Conservation (phyloP, 495 filamentous ascomycete genomes). For the Apiosordaria backusii region DNA sequence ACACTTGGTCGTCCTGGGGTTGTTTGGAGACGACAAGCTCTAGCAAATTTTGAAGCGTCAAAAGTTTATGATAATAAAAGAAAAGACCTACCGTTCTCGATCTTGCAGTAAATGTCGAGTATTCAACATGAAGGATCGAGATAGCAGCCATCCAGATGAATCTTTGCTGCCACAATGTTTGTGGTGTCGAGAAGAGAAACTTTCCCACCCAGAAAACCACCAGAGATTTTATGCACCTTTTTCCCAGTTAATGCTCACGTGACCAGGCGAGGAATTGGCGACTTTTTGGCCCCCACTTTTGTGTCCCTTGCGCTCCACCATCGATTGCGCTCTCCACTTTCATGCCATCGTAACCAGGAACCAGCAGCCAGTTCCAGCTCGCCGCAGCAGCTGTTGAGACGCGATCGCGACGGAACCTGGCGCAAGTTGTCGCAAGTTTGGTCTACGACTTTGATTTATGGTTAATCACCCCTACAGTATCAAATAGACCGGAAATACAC, state of each 20-base stretch:
- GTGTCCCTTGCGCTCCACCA: background rate
- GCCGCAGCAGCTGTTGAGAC: no score
- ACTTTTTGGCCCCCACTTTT: slow-evolving; percentile 12
- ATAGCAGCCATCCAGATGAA: no score
- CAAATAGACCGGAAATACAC: background rate
- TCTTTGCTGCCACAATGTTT: background rate
- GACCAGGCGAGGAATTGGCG: slow-evolving; percentile 25
- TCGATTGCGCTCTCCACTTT: background rate
- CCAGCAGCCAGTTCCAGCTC: no score
- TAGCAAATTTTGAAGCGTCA: slow-evolving; percentile 48
- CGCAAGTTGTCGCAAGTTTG: background rate
- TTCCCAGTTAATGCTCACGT: slow-evolving; percentile 16
- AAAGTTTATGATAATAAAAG: background rate
- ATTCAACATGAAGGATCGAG: background rate
- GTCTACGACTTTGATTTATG: background rate
- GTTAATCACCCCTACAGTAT: no score
- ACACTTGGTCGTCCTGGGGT: slow-evolving; percentile 48
- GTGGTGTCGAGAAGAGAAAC: background rate
- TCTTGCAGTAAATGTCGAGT: background rate
- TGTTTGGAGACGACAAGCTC: slow-evolving; percentile 47
- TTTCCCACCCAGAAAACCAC: background rate
- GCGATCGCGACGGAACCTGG: background rate
- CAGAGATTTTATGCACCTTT: background rate
- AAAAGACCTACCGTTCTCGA: background rate
- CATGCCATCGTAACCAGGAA: background rate